Conservation (phyloP, 345 rosid species). For the Arabis hirsuta region DNA sequence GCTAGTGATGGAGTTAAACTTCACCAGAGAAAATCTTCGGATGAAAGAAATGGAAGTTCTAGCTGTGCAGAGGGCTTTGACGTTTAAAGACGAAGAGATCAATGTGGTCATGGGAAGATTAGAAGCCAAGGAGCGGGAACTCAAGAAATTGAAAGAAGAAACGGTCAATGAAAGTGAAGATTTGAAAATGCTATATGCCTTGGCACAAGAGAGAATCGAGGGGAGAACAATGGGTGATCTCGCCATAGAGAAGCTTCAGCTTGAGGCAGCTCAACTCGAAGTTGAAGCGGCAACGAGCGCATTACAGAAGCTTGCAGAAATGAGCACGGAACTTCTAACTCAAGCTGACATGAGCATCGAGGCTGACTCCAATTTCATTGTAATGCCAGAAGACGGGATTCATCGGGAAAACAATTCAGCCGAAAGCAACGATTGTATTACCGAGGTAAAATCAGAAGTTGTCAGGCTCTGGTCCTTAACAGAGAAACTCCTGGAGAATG, state of each 20-base stretch:
- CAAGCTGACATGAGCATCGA: constrained; percentile 57
- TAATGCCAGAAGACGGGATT: constrained; percentile 24
- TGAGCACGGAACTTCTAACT: constrained; percentile 64
- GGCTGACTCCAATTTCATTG: constrained; percentile 36
- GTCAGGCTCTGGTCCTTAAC: constrained; percentile 62
- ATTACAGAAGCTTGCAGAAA: constrained; percentile 66
- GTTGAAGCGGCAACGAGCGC: constrained; percentile 80
- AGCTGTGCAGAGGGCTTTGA: constrained; percentile 61
- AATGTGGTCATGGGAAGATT: constrained; percentile 51
- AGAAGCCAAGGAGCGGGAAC: constrained; percentile 59
- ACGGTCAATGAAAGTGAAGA: constrained; percentile 63
- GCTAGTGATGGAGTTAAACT: constrained; percentile 64
- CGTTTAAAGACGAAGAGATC: constrained; percentile 69
- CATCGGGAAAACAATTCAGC: constrained; percentile 29
- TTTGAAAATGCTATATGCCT: constrained; percentile 60
- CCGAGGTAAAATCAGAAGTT: constrained; percentile 58
- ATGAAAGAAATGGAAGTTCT: constrained; percentile 71
- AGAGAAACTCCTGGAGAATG: constrained; percentile 67
- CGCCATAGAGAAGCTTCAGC: constrained; percentile 82
- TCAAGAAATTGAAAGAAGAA: constrained; percentile 63
- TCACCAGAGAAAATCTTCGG: constrained; percentile 62
- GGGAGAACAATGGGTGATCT: constrained; percentile 65
- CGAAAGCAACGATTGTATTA: constrained; percentile 48
- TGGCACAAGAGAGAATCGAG: constrained; percentile 71
- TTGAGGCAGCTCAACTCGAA: constrained; percentile 79